Evolutionary conservation across 148 eudicot genomes (phyloP), one percentile per base, ranked within the genome.

Genomic region (Limonium bicolor): DNA sequence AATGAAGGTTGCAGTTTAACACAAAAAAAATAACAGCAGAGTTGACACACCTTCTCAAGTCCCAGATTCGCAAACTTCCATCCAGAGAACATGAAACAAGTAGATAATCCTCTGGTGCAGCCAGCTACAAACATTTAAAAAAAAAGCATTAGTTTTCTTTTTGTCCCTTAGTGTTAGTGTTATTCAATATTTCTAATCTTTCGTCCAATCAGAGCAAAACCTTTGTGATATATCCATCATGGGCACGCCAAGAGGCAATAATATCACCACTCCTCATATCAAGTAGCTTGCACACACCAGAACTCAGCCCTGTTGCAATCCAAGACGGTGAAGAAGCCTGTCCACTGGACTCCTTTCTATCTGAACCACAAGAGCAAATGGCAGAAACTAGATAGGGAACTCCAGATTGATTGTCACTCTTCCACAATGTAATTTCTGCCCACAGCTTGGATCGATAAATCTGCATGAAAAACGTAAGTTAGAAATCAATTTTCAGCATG

Each of bases 61-160:
- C 99, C 99, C 99, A 90, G 51, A 90, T 64, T 27, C 82, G 69
- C 47, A 90, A 30, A n/a, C 88, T 80, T 62, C 60, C 78, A 69
- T 90, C 99, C 53, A 80, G 82, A 33, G 99, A 84, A 65, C 95
- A 75, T 34, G 99, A 80, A 54, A 90, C 84, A 53, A 90, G 87
- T 63, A 61, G 50, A 69, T 90, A 85, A 46, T 80, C 85, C 48
- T 66, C 76, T 17, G 82, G 85, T 40, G 99, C 72, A 73, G 93
- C 93, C 63, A 90, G 62, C 99, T 90, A 76, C 81, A 73, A 44
- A 24, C 52, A 61, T 20, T 32, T n/a, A 52, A 60, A 46, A 27
- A 37, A 53, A 59, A 20, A 54, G 15, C 20, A 29, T 40, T 25
- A 44, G n/a, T 48, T 21, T 24, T 48, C 46, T n/a, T 14, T 6